phyloP scores from a whole-genome alignment of 306 rosid species.

The Dalbergia oliveri region DNA sequence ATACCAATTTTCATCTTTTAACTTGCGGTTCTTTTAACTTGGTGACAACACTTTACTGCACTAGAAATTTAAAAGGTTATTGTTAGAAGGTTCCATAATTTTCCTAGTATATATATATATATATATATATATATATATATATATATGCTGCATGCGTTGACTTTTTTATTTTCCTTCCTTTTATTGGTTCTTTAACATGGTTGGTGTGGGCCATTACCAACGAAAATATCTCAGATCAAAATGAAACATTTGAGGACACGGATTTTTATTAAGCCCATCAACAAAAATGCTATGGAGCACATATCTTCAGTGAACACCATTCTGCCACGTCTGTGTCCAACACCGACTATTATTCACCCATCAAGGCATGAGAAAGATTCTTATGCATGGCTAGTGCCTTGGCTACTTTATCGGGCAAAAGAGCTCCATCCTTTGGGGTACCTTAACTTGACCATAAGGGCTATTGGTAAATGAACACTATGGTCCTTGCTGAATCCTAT shows the following conservation, averaged over 20 bases:
- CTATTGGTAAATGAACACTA: constrained; percentile 10
- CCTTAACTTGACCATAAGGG: constrained; percentile 37
- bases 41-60: not conserved
- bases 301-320: constrained; percentile 22
- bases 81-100: not conserved
- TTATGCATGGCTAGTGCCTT: constrained; percentile 13
- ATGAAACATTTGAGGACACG: not conserved
- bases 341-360: constrained; percentile 34
- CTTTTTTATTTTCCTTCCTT: not conserved
- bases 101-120: no score
- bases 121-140: not conserved
- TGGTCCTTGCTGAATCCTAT: constrained; percentile 39
- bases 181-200: not conserved
- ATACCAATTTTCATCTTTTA: no score
- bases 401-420: constrained; percentile 26
- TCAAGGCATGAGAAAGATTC: constrained; percentile 40
- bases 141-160: constrained; percentile 33
- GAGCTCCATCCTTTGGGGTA: constrained; percentile 23
- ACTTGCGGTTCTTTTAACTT: no score
- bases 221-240: constrained; percentile 29
- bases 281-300: constrained; percentile 13
- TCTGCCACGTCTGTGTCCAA: constrained; percentile 49
- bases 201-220: constrained; percentile 32
- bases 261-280: not conserved
- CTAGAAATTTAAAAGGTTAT: no score